Evolutionary conservation across 176 grass and related monocot genomes (phyloP), one percentile per base, ranked within the genome.

Genomic region (Puya raimondii): DNA sequence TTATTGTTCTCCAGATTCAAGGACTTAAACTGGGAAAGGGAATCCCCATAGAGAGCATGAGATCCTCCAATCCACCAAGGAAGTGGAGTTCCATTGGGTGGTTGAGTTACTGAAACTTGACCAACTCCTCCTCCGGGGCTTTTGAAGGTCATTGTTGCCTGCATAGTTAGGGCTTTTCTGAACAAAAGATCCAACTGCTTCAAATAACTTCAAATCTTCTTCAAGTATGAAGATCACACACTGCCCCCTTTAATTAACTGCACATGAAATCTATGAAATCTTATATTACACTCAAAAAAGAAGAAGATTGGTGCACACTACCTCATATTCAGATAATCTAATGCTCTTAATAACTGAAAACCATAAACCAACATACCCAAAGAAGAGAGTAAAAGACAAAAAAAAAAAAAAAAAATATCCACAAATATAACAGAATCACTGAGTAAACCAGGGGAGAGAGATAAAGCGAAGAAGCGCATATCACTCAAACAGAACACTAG

Each of bases 11-110:
- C 85, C 16, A 48, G 72, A 22, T 80, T 53, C 22, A 80, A 26
- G 78, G 86, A 64, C 61, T 80, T 84, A 23, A 76, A 74, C 51
- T 84, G 71, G 49, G 53, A 85, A 66, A 74, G 17, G 26, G 74
- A 67, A 14, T 91, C 92, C 4, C 83, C 79, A 69, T 78, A 91
- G 33, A 87, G 58, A 71, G 81, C 42, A 68, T 89, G 92, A 49
- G 81, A 63, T 64, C 81, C 86, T 64, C 81, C 86, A 54, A 87
- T 59, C 92, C 88, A 89, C 86, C 92, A 92, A 26, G 88, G 83
- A 69, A 80, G 33, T 18, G 82, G 64, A 29, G 71, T 53, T 74
- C 68, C 64, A 66, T 74, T 69, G 49, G 81, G 72, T 54, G 53
- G 57, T 72, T 78, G 76, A 63, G 42, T 64, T 23, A 23, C 53